phyloP scores from a whole-genome alignment of 1,284 basidiomycete species.

The Sanghuangporus baumii region DNA sequence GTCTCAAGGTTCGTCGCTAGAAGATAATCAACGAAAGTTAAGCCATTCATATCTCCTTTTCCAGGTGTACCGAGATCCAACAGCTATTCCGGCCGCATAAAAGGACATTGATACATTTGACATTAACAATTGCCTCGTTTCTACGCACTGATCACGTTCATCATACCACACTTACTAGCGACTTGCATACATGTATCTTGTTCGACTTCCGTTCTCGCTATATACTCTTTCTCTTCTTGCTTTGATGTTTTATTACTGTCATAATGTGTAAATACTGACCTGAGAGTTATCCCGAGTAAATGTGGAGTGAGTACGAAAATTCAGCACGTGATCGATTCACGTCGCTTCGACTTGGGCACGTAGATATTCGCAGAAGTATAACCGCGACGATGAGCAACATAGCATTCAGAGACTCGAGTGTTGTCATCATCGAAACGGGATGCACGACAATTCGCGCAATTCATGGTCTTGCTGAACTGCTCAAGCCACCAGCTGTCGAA shows the following conservation, averaged over 20 bases:
- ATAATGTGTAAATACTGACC: too few species aligned
- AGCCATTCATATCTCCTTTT: neutral
- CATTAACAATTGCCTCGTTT: neutral
- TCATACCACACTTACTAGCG: neutral
- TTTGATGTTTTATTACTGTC: neutral
- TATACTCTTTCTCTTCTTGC: neutral
- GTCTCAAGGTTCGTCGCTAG: constrained; percentile 52
- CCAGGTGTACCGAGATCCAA: constrained; percentile 70
- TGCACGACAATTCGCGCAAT: constrained; percentile 70
- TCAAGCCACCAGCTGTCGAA: constrained; percentile 69
- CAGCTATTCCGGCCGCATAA: constrained; percentile 50
- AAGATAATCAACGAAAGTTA: neutral
- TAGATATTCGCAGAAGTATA: too few species aligned
- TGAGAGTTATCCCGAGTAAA: neutral
- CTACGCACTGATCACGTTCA: neutral
- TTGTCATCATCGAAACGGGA: constrained; percentile 78
- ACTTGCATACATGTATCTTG: constrained; percentile 12
- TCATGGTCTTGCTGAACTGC: constrained; percentile 75
- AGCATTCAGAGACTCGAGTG: constrained; percentile 76
- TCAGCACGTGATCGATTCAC: neutral
- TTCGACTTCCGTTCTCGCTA: neutral
- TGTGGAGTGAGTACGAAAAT: neutral
- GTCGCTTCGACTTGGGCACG: neutral
- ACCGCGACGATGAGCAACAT: constrained; percentile 27
- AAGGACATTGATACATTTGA: neutral